Evolutionary conservation across 1,284 basidiomycete species (phyloP), one percentile per base, ranked within the genome.

Genomic region (Pyrrhoderma noxium): DNA sequence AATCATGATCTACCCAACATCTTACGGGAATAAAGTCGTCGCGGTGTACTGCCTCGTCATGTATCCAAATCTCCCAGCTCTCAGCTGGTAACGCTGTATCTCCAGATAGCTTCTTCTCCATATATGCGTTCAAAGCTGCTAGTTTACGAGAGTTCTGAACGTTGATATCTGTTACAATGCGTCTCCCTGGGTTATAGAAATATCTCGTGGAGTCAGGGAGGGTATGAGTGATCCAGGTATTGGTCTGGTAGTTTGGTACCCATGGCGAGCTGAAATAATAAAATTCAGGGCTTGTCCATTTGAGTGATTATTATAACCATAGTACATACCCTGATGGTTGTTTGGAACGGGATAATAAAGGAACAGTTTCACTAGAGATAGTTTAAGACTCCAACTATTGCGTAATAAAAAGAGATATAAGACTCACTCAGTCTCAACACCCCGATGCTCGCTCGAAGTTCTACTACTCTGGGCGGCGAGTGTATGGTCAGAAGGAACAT

Each of bases 1-100:
- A 70, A 42, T 67, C 70, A 60, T 89, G 85, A 59, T 85, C 76
- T 13, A 89, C 76, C 81, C 80, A 85, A 57, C 67, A 71, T 51
- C 72, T 65, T 47, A 72, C 64, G 11, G 74, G 70, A n/a, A 67
- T 63, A 46, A 67, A 60, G 31, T 65, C 64, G 22, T 62, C 56
- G 40, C 52, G 52, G 62, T 60, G 22, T 14, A 34, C 31, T 8
- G 35, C 53, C n/a, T 52, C 60, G 46, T 73, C 70, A 31, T 71
- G 64, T 19, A 77, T 60, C 77, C 79, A 83, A 45, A 81, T 60
- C 63, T 82, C 80, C 63, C 73, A 76, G 25, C 64, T 76, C 52
- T 73, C 62, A 25, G 70, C 63, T 46, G 67, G 65, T 22, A 65
- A 49, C 13, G 56, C 41, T n/a, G 8, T 40, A 3, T 65, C 64